These are phyloP conservation scores for Psilocybe azurescens DNA, from an alignment of 768 basidiomycete species.

Conservation along the genomic window DNA sequence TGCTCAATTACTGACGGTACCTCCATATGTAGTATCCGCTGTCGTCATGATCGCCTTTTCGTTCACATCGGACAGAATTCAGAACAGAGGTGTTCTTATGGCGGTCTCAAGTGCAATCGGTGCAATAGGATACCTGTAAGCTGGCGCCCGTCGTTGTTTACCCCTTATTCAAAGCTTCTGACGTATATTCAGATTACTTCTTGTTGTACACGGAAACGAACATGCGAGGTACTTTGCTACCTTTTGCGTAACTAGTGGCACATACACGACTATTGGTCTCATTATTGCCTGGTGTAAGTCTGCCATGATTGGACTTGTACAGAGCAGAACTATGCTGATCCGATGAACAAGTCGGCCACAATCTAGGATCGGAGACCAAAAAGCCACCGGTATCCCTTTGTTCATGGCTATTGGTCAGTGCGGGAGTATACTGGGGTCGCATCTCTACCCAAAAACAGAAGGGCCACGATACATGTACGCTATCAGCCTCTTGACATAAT, in stretches of 20 bases:
- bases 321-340: neutral
- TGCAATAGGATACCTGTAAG: constrained; percentile 69
- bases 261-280: constrained; percentile 77
- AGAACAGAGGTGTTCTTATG: constrained; percentile 61
- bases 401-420: constrained; percentile 85
- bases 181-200: constrained; percentile 48
- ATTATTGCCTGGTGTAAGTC: constrained; percentile 79
- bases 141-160: constrained; percentile 4
- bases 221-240: constrained; percentile 79
- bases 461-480: constrained; percentile 70
- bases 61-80: constrained; percentile 68
- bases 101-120: constrained; percentile 47
- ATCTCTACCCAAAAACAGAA: constrained; percentile 68
- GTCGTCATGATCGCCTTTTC: constrained; percentile 64
- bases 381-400: constrained; percentile 75
- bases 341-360: constrained; percentile 61
- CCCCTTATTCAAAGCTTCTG: neutral
- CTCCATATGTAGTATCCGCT: constrained; percentile 78
- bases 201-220: constrained; percentile 55
- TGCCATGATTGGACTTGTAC: neutral
- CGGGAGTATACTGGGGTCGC: constrained; percentile 77
- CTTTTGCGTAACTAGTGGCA: constrained; percentile 79
- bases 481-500: neutral
- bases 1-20: constrained; percentile 79
- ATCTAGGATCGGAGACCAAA: constrained; percentile 80